Evolutionary conservation across 202 grass and related monocot genomes (phyloP).

Genomic region (Miscanthus sacchariflorus): DNA sequence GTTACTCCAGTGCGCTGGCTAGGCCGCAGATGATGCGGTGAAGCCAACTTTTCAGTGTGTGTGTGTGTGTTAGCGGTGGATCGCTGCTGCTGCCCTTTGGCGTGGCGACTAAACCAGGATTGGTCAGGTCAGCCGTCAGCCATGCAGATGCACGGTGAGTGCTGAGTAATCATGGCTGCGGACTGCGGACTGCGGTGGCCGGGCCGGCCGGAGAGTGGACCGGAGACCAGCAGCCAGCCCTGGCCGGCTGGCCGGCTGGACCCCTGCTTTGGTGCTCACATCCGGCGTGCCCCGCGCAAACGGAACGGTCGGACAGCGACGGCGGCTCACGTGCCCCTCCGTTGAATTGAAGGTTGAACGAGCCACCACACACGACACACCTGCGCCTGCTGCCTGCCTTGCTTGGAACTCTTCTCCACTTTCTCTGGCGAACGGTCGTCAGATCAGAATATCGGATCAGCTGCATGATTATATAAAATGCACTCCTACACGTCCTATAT

Average conservation of each 20-base stretch:
- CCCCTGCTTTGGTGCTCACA: background rate
- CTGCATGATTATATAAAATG: background rate
- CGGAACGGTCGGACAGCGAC: background rate
- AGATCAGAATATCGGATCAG: background rate
- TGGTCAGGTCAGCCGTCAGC: background rate
- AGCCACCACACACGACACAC: background rate
- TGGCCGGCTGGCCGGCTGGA: too few species aligned
- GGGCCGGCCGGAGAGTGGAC: background rate
- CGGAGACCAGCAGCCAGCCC: background rate
- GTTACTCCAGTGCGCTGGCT: too few species aligned
- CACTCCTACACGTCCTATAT: background rate
- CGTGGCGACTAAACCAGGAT: background rate
- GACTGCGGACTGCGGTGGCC: background rate
- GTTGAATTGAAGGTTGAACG: conserved; percentile 28
- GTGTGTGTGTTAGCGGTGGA: too few species aligned
- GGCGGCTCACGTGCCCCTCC: background rate
- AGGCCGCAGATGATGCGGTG: too few species aligned
- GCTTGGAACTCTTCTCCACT: background rate
- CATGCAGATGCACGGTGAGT: background rate
- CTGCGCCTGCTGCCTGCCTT: too few species aligned
- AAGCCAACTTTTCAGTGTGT: too few species aligned
- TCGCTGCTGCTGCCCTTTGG: too few species aligned
- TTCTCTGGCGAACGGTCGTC: background rate
- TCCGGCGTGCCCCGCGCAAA: too few species aligned
- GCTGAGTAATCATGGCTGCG: background rate